Base-by-base conservation (phyloP, 73 alveolate genomes). In the Paramecium pentaurelia region DNA sequence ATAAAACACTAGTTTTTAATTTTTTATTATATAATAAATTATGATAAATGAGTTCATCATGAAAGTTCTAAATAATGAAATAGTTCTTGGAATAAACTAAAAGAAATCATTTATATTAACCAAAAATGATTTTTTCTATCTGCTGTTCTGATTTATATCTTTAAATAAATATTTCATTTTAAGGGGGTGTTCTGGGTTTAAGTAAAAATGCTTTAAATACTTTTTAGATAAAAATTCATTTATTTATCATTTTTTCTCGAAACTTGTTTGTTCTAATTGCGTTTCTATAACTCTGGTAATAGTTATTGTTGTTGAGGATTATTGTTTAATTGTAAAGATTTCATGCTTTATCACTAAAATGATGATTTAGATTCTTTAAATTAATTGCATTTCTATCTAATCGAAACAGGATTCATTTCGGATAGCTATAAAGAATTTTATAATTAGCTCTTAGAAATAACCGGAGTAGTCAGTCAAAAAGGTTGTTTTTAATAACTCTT, bases 111-210 rank as follows among this genome's bases (percentile, higher is more conserved):
- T n/a, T n/a, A n/a, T n/a, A n/a, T n/a, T n/a, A 36, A 16, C 16
- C 4, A 4, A 16, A 73, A 27, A 73, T 73, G 54, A 73, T 36
- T 73, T 16, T 73, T 16, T 34, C 54, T 32, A 73, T 42, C 73
- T 80, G 75, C 73, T 80, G 45, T 80, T 42, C 71, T 42, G 71
- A 80, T 27, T 32, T 45, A 5, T 20, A 42, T 25, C 12, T 27
- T 27, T 20, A 80, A 4, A 44, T 71, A 87, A 71, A 64, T 88
- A 70, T 27, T 51, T 44, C 38, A 88, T 83, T 60, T 58, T 86
- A 77, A 16, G 93, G 92, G n/a, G 98, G 98, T 11, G 98, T 95
- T 86, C 98, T 89, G 36, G 93, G 96, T 86, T 93, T 71, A 32
- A 95, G 95, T 42, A 34, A 38, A 85, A 95, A 95, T 0, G 95